phyloP scores from a whole-genome alignment of 2,329 filamentous ascomycete species.

The Zymoseptoria passerinii region DNA sequence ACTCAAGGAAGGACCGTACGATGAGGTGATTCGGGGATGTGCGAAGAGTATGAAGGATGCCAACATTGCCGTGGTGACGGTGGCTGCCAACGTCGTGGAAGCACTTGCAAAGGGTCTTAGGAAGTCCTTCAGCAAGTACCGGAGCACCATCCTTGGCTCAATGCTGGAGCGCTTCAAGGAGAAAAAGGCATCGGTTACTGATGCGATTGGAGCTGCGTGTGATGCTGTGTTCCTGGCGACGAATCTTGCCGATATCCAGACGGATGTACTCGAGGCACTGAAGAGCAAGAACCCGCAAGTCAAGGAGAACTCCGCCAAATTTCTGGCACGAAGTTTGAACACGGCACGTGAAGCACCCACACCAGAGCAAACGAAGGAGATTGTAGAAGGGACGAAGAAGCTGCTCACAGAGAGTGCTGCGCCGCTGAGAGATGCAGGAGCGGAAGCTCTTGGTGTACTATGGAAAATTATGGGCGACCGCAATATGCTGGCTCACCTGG shows the following conservation, averaged over 20 bases:
- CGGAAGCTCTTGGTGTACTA: constrained; percentile 82
- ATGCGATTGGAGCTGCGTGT: constrained; percentile 77
- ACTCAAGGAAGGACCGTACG: constrained; percentile 85
- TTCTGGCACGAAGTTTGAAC: constrained; percentile 79
- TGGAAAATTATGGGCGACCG: constrained; percentile 99
- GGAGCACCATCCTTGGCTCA: constrained; percentile 69
- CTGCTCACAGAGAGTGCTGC: constrained; percentile 83
- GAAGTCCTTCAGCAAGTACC: constrained; percentile 69
- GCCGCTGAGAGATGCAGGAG: constrained; percentile 75
- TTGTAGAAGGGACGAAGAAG: constrained; percentile 86
- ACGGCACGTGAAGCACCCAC: constrained; percentile 75
- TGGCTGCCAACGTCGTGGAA: constrained; percentile 89
- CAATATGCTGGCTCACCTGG: constrained; percentile 85
- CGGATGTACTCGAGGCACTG: constrained; percentile 77
- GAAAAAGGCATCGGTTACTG: constrained; percentile 83
- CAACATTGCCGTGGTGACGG: constrained; percentile 87
- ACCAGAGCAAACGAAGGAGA: constrained; percentile 72
- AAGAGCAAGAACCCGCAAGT: constrained; percentile 96
- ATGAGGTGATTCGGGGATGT: constrained; percentile 71
- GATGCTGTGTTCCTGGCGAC: constrained; percentile 63
- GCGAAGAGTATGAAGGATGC: constrained; percentile 99
- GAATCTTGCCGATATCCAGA: constrained; percentile 73
- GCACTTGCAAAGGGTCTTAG: constrained; percentile 78
- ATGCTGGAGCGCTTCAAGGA: constrained; percentile 96
- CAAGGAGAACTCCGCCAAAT: constrained; percentile 90